These are phyloP conservation scores for Lentinula boryana DNA, from an alignment of 768 basidiomycete genomes.

Conservation along the genomic window DNA sequence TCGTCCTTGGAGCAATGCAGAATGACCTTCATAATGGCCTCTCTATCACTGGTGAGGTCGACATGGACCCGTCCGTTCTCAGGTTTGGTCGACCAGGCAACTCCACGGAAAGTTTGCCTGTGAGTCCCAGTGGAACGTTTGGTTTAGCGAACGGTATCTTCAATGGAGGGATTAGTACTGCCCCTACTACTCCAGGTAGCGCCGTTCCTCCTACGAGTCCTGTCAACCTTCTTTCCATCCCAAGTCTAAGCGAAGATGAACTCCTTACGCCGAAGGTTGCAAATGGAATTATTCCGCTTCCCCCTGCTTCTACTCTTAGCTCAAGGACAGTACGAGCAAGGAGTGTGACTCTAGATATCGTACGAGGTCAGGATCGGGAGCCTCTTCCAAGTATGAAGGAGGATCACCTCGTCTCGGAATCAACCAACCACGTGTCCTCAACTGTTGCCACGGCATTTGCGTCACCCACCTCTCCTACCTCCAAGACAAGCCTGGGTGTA, in stretches of 20 bases:
- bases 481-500: not conserved
- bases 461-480: not conserved
- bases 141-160: not conserved
- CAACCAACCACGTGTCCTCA: not conserved
- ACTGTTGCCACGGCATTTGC: not conserved
- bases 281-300: slow-evolving; percentile 6
- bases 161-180: not conserved
- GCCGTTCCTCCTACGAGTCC: slow-evolving; percentile 9
- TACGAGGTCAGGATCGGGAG: not conserved
- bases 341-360: not conserved
- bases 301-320: not conserved
- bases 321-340: slow-evolving; percentile 1
- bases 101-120: slow-evolving; percentile 67
- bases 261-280: slow-evolving; percentile 28
- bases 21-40: not conserved
- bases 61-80: slow-evolving; percentile 74
- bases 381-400: not conserved
- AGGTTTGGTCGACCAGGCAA: slow-evolving; percentile 69
- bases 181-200: not conserved
- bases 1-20: not conserved
- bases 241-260: slow-evolving; percentile 15
- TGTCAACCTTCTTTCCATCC: slow-evolving; percentile 2
- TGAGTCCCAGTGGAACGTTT: slow-evolving; percentile 4
- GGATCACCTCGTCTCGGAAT: not conserved
- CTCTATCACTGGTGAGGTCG: slow-evolving; percentile 10